Percentiles rank a stretch among this genome's conserved stretches.
Conservation (phyloP, 768 basidiomycete species). For the Leccinum disarticulatum region DNA sequence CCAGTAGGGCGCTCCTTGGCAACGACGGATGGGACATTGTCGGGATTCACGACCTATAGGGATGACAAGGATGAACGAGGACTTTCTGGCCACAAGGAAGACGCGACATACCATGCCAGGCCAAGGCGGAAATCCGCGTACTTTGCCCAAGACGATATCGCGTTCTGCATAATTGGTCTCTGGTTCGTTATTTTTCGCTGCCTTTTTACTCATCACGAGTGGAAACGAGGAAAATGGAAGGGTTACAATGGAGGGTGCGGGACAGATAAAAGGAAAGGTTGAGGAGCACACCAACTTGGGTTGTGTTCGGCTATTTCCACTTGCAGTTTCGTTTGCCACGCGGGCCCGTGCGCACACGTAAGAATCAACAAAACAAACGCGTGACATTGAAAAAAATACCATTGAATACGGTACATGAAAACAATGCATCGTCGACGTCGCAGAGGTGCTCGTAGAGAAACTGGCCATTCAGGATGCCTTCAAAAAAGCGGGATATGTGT, state of each 20-base stretch:
- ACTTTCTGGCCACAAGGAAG: conserved; percentile 15
- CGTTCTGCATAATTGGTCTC: conserved; percentile 59
- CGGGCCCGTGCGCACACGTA: conserved; percentile 40
- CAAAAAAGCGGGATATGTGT: conserved; percentile 8
- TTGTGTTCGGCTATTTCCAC: conserved; percentile 41
- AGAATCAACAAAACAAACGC: conserved; percentile 37
- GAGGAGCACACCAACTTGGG: conserved; percentile 41
- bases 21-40: conserved; percentile 59
- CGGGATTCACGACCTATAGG: conserved; percentile 76
- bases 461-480: conserved; percentile 13
- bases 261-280: conserved; percentile 41
- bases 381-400: conserved; percentile 33
- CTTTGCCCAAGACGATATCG: conserved; percentile 88
- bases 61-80: conserved; percentile 10
- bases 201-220: conserved; percentile 52
- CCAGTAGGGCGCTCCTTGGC: conserved; percentile 65
- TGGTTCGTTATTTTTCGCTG: conserved; percentile 39
- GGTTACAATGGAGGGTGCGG: conserved; percentile 28
- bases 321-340: conserved; percentile 40
- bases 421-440: conserved; percentile 23
- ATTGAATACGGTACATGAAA: conserved; percentile 31
- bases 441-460: conserved; percentile 19
- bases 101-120: conserved; percentile 80
- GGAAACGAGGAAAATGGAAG: conserved; percentile 14
- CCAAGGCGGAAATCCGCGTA: conserved; percentile 95